Conservation (phyloP, 2,329 filamentous ascomycete species). For the Microsporum ferrugineum region DNA sequence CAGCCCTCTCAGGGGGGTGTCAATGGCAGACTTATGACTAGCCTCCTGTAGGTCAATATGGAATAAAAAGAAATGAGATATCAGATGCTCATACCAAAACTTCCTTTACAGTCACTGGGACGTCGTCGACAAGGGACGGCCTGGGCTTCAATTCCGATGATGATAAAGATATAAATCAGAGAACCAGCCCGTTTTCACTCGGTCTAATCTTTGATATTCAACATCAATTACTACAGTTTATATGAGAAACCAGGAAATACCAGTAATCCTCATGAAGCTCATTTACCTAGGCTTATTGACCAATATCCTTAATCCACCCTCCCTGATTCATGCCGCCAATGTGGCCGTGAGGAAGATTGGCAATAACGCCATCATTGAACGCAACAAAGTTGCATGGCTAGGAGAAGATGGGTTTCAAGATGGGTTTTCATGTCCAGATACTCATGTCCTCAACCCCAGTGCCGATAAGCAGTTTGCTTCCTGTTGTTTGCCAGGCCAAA, state of each 20-base stretch:
- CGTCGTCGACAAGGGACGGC: background rate
- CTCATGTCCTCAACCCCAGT: background rate
- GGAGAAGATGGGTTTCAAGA: slow-evolving; percentile 2
- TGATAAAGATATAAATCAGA: background rate
- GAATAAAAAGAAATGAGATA: slow-evolving; percentile 1
- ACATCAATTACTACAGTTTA: background rate
- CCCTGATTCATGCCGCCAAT: background rate
- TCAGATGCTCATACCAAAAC: background rate
- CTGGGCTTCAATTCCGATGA: background rate
- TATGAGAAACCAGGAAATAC: background rate
- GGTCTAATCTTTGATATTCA: background rate
- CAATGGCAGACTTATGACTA: background rate
- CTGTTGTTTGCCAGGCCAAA: slow-evolving; percentile 1
- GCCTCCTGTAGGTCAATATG: background rate
- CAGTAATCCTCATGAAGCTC: background rate
- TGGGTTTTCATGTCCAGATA: background rate
- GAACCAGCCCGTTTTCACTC: background rate
- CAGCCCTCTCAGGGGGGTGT: background rate
- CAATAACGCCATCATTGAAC: background rate
- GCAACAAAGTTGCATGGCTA: background rate
- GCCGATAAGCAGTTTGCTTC: background rate
- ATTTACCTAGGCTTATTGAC: background rate
- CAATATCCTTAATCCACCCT: background rate
- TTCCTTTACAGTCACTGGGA: background rate
- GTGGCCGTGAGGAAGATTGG: slow-evolving; percentile 1